Conservation (phyloP, 148 eudicot species). For the Rhododendron griersonianum region DNA sequence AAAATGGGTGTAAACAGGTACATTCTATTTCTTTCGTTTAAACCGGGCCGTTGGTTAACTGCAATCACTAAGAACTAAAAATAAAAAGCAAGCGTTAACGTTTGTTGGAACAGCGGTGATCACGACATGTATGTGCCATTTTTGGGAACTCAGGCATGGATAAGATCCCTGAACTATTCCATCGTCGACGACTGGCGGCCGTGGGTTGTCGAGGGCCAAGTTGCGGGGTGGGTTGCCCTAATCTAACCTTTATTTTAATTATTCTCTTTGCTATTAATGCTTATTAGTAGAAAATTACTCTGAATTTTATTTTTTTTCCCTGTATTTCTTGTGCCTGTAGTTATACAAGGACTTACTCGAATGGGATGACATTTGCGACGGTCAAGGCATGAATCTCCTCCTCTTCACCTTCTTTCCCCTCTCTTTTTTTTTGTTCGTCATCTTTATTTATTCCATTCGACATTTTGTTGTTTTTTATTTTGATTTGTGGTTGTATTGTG, state of each 20-base stretch:
- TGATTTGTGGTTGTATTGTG: not conserved
- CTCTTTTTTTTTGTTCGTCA: not conserved
- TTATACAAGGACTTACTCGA: slow-evolving; percentile 27
- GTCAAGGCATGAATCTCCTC: slow-evolving; percentile 26
- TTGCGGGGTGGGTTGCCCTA: slow-evolving; percentile 26
- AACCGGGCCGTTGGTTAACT: not conserved
- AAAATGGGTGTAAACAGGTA: no score
- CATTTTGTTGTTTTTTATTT: not conserved
- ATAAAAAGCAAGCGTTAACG: not conserved
- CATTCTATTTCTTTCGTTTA: no score
- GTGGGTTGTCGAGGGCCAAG: slow-evolving; percentile 31
- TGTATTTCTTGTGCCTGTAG: slow-evolving; percentile 8
- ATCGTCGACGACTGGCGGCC: slow-evolving; percentile 32
- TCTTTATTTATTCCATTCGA: not conserved
- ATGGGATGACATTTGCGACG: slow-evolving; percentile 33
- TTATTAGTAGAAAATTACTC: not conserved
- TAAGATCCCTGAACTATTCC: slow-evolving; percentile 6
- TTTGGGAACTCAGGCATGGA: slow-evolving; percentile 22
- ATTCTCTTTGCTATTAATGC: not conserved
- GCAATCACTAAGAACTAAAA: not conserved
- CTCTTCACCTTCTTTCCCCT: no score
- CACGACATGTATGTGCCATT: slow-evolving; percentile 31
- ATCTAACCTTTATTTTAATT: not conserved
- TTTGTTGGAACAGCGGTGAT: slow-evolving; percentile 25
- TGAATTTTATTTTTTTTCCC: not conserved